Evolutionary conservation across 1,139 yeast species (phyloP), one percentile per base, ranked within the genome.

Genomic region (Saccharomyces hybrid): DNA sequence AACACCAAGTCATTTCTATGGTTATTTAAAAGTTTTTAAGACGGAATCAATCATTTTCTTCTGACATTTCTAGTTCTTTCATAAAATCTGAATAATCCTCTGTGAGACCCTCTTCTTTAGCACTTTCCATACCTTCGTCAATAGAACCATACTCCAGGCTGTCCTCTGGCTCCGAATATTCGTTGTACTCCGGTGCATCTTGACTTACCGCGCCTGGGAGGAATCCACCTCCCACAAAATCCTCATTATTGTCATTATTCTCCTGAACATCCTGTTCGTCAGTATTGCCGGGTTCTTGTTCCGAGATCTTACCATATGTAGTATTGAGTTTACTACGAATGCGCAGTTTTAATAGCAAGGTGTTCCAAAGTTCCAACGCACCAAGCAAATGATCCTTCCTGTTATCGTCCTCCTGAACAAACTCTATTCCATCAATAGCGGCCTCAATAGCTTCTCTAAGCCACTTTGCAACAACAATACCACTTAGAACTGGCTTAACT

Each of bases 281-380:
- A 31, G 34, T 31, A 31, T 2, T 31, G 34, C 34, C 34, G 34
- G 34, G 14, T 31, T 1, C 34, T 31, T 31, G 34, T 31, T 31
- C 34, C 34, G 34, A 31, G 34, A 31, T 71, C n/a, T 65, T 70
- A 7, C 96, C 96, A 68, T 88, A 95, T 27, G 78, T 74, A 47
- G 67, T 69, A 55, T 86, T 81, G 57, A 91, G 75, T 51, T 96
- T 75, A 12, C 79, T 80, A 57, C 79, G 77, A 42, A 93, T 88
- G 55, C 88, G 76, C 54, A 91, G 72, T 54, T 88, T 93, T 8
- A 84, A 76, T 57, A 91, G 73, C 60, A 89, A 77, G 54, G 79
- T 75, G 59, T 82, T 80, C 99, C 99, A 93, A 52, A 82, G 78
- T 57, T 77, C 73, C 60, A 91, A 69, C 0, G 93, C 84, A 51